Base-by-base conservation (phyloP, 768 basidiomycete genomes). In the Macrolepiota dolichaula region DNA sequence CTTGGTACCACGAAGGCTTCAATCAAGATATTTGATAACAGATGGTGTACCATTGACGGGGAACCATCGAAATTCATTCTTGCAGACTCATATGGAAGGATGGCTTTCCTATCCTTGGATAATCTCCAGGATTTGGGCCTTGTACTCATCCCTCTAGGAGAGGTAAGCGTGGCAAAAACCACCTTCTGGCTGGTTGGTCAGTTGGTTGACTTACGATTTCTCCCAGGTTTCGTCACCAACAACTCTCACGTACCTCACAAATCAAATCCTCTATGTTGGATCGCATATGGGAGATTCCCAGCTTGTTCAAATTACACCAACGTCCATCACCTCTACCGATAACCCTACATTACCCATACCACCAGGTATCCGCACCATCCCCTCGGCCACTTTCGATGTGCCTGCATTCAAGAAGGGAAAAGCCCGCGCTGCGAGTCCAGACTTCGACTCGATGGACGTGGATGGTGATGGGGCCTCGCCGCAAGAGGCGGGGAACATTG, bases 251-350 rank as follows among this genome's bases (percentile, higher is more conserved):
- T 88, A 93, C 66, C 78, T 97, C 12, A 79, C 85, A 4, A 80
- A 84, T 51, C 87, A 91, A 70, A 73, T 82, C 9, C 63, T 94
- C 7, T 96, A 87, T 67, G 76, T 94, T 22, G 91, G 93, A 17
- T 95, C 94, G 5, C 89, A 93, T 65, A 76, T 82, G 15, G 92
- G 92, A 17, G 87, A 95, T 69, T 89, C 92, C 1, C 91, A 94
- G 64, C 73, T 96, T 10, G 66, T 95, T 1, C 79, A 81, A 54
- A 81, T 96, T 57, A 81, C 76, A 11, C 65, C 73, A 37, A 74
- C 72, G 1, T 81, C 87, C 0, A 63, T 76, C n/a, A 76, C 79
- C 7, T 69, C 72, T 12, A 64, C 74, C 10, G 73, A 76, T 15
- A 55, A 66, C 2, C 78, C 79, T 1, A 84, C 84, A 0, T 72